Base-by-base conservation (phyloP, 495 filamentous ascomycete species). In the Filosporella fistucella region DNA sequence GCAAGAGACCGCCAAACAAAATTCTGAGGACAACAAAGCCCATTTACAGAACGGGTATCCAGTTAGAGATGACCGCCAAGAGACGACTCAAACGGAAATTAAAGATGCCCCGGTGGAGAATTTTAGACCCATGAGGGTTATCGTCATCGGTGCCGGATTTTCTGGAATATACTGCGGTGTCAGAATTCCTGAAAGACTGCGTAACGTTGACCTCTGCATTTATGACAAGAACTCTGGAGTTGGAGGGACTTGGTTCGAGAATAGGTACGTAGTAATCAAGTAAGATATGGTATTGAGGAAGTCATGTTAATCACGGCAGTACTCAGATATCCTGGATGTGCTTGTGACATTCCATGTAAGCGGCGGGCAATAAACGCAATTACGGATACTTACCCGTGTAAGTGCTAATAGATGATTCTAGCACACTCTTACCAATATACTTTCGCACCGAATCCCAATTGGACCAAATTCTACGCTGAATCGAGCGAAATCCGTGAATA, bases 381-480 rank as follows among this genome's bases (percentile, higher is more conserved):
- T n/a, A n/a, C n/a, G 28, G 28, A n/a, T n/a, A 30, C 28, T n/a
- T 8, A 8, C 28, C 28, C 8, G n/a, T 30, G 28, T 8, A n/a
- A n/a, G 28, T 30, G 8, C 8, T 30, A 30, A n/a, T 30, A 30
- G n/a, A n/a, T 30, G 28, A 8, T 86, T n/a, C 82, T 82, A 6
- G 71, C 85, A 1, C 82, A 88, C 66, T 77, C 77, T 12, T 88
- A 88, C 57, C 81, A 85, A 56, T 76, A 76, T 2, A 75, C 72
- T 16, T 87, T 86, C 55, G 68, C 69, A 11, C 80, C 82, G 2
- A 86, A 86, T 48, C 71, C 71, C 0, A 68, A 83, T 56, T 88
- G 85, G 84, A 72, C 70, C 28, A 30, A n/a, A 8, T 30, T 8
- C 28, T 30, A 8, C 8, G n/a, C 28, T 30, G 28, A 8, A 8